Conservation (phyloP, 73 alveolate species). For the Paramecium sexaurelia region DNA sequence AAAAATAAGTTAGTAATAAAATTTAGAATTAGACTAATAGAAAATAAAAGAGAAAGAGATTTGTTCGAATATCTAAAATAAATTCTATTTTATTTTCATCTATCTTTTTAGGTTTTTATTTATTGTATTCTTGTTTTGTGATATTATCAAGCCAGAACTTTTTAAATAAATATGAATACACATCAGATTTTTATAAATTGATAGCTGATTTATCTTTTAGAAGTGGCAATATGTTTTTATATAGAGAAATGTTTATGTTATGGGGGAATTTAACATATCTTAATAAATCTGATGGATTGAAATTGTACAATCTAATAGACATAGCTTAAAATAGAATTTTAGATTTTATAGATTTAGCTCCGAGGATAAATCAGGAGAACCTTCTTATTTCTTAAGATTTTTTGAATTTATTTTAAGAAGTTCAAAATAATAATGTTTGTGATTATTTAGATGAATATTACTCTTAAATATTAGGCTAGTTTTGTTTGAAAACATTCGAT, state of each 20-base stretch:
- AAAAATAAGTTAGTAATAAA: not conserved
- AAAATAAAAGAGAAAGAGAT: not conserved
- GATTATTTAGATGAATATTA: not conserved
- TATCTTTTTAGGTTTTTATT: not conserved
- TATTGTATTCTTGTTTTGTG: not conserved
- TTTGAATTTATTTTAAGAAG: not conserved
- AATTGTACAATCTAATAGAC: not conserved
- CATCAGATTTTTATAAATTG: conserved; percentile 14
- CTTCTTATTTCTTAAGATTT: not conserved
- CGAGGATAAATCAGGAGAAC: not conserved
- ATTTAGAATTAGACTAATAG: not conserved
- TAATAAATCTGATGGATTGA: not conserved
- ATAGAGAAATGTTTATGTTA: not conserved
- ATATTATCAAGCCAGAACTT: not conserved
- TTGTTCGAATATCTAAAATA: not conserved
- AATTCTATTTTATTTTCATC: not conserved
- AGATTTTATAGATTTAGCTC: not conserved
- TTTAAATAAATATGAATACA: not conserved
- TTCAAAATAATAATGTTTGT: not conserved
- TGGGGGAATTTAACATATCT: not conserved
- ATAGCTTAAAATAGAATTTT: not conserved
- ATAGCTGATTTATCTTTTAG: conserved; percentile 29
- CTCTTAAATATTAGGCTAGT: not conserved
- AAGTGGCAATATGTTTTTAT: conserved; percentile 45
- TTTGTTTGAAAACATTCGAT: not conserved